Base-by-base conservation (phyloP, 1,284 basidiomycete species). In the Porogramme epimiltina region DNA sequence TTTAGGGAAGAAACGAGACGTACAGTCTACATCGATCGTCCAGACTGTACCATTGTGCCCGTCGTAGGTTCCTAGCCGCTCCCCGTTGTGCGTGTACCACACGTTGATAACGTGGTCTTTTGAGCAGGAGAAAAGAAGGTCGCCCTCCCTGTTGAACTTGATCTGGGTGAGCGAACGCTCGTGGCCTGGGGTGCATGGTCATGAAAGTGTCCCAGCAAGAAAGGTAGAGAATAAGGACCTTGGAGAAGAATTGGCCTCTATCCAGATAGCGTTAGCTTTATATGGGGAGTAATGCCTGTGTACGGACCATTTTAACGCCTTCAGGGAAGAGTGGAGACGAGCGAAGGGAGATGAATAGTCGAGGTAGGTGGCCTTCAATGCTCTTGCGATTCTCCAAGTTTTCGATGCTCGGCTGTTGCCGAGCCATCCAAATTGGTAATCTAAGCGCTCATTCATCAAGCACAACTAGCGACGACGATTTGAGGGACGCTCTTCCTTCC, bases 31-130 rank as follows among this genome's bases (percentile, higher is more conserved):
- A 70, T 97, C 95, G 61, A 97, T 84, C 52, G 93, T 95, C 96
- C 97, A 98, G 31, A 99, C 92, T 2, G 92, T 84, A 61, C 96
- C 96, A 68, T 98, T 98, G 74, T 98, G 89, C 40, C 95, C 97
- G 50, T 94, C 87, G 70, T 98, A 98, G 51, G 97, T 99, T 43
- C 96, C 97, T 64, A 99, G 74, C 54, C 97, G 81, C 78, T 99
- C 96, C 60, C 97, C 97, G 67, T 99, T 99, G 67, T 97, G 93
- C n/a, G 95, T 91, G 74, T 87, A 98, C 95, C 95, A 98, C 45
- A 93, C 94, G 68, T 98, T 98, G 72, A 98, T 93, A 64, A 93
- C 72, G 65, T 90, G 84, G 71, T 99, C 96, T 81, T 99, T 99
- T 65, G 94, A 95, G 66, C 89, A 93, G 24, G 95, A 90, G 74